A percentile compares a stretch with the other conserved stretches of the same genome.
phyloP scores from a whole-genome alignment of 2,329 filamentous ascomycete genomes.

The Apiospora malaysiana region DNA sequence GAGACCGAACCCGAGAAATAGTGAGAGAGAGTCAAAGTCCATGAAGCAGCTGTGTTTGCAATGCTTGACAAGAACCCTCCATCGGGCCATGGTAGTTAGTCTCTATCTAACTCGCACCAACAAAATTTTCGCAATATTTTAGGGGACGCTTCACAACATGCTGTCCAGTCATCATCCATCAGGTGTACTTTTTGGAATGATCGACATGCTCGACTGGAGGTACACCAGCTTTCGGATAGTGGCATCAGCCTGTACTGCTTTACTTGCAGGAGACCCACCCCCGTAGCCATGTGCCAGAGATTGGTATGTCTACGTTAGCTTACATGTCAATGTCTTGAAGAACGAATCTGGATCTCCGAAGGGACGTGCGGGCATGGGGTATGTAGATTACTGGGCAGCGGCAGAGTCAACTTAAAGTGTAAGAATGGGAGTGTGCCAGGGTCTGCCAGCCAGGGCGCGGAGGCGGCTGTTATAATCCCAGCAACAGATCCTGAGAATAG shows the following conservation, averaged over 20 bases:
- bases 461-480: background rate
- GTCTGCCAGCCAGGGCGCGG: no score
- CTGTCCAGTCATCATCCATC: background rate
- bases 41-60: constrained; percentile 9
- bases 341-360: constrained; percentile 10
- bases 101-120: constrained; percentile 8
- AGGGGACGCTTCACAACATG: constrained; percentile 7
- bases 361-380: background rate
- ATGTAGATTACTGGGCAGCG: background rate
- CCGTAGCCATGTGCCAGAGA: constrained; percentile 11
- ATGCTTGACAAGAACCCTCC: background rate
- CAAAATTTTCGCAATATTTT: background rate
- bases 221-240: background rate
- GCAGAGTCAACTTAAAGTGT: background rate
- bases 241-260: background rate
- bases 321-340: constrained; percentile 15
- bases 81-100: background rate
- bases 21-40: background rate
- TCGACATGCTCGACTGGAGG: background rate
- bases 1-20: background rate
- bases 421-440: background rate
- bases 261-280: constrained; percentile 4
- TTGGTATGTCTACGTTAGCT: background rate
- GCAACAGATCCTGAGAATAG: constrained; percentile 5
- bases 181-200: constrained; percentile 3